phyloP scores from a whole-genome alignment of 1,139 yeast genomes.

The Nakaseomyces glabratus region DNA sequence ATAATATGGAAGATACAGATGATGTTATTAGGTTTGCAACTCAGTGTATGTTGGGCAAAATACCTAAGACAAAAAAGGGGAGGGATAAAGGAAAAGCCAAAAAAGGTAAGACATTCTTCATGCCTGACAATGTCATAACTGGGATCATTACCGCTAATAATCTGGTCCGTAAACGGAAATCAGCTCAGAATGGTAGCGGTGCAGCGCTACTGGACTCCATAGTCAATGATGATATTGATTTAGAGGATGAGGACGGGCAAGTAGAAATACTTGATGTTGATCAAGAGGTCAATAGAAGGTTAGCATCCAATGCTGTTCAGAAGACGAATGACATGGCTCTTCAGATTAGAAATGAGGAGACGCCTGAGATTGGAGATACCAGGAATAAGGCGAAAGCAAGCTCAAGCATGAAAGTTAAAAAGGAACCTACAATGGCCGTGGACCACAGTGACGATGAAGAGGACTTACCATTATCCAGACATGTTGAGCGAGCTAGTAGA shows the following conservation, averaged over 20 bases:
- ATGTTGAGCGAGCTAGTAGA: constrained; percentile 2
- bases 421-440: too few relatives aligned
- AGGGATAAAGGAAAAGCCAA: constrained; percentile 16
- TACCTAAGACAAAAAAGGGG: constrained; percentile 15
- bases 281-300: neutral
- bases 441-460: constrained; percentile 1
- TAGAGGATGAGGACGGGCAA: constrained; percentile 4
- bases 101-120: constrained; percentile 44
- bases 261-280: constrained; percentile 3
- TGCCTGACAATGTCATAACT: constrained; percentile 71
- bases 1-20: constrained; percentile 53
- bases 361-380: neutral
- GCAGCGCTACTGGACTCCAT: constrained; percentile 5
- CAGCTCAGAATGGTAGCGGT: constrained; percentile 9
- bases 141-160: constrained; percentile 57
- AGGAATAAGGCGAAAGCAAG: neutral
- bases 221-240: constrained; percentile 2
- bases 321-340: neutral
- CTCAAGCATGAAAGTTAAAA: neutral
- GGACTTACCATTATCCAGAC: constrained; percentile 2
- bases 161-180: constrained; percentile 34
- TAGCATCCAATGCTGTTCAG: neutral
- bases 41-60: constrained; percentile 34
- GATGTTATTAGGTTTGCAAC: constrained; percentile 59
- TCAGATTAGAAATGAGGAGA: neutral